Evolutionary conservation across 352 stramenopile genomes (phyloP).

Genomic region (Phytophthora pluvialis): DNA sequence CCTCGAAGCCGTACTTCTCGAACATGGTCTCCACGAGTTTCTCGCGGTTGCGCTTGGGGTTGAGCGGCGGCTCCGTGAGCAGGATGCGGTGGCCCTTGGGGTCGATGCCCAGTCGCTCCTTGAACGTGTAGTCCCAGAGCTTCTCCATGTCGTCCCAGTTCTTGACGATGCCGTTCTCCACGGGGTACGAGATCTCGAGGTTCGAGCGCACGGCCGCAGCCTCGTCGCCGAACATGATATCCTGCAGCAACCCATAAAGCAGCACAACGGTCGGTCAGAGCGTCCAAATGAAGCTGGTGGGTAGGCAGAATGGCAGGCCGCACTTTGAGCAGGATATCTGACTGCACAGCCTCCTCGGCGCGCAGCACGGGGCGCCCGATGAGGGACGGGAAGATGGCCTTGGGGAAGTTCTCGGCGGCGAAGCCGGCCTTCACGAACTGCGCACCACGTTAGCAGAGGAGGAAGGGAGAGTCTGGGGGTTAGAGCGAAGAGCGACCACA

Average conservation of each 20-base stretch:
- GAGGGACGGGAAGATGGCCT: constrained; percentile 95
- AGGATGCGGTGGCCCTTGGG: constrained; percentile 86
- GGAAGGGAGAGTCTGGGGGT: background rate
- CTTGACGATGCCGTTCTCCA: constrained; percentile 97
- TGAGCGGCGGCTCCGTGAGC: constrained; percentile 93
- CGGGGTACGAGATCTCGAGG: constrained; percentile 90
- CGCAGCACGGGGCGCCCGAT: constrained; percentile 94
- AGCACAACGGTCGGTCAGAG: no score
- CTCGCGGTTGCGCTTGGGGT: constrained; percentile 92
- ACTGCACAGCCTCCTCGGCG: constrained; percentile 91
- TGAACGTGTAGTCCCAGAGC: constrained; percentile 97
- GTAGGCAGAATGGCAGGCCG: background rate
- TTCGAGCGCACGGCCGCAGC: constrained; percentile 86
- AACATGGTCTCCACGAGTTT: constrained; percentile 94
- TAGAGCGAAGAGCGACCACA: background rate
- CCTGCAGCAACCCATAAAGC: constrained; percentile 42
- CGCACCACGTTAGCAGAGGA: background rate
- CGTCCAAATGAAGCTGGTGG: no score
- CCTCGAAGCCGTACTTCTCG: constrained; percentile 93
- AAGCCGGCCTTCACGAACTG: constrained; percentile 94
- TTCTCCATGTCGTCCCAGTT: constrained; percentile 98
- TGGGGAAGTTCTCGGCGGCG: constrained; percentile 95
- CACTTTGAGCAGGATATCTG: constrained; percentile 88
- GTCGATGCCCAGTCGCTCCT: constrained; percentile 87
- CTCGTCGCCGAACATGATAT: constrained; percentile 97